phyloP scores from a whole-genome alignment of 805 yeast species.

The Candida parachauliodes region DNA sequence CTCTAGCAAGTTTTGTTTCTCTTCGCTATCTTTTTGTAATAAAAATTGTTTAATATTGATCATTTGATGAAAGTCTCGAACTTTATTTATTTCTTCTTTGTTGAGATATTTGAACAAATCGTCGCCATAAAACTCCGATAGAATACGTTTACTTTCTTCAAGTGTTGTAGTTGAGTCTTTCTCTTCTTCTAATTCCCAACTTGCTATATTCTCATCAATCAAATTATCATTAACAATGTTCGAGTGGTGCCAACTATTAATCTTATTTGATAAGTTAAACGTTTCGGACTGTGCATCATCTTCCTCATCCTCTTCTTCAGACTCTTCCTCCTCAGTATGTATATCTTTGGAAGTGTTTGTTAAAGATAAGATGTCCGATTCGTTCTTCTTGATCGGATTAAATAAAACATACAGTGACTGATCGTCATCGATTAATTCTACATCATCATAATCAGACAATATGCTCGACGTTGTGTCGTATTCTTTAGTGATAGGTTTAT shows the following conservation, averaged over 20 bases:
- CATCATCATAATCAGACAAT: conserved; percentile 13
- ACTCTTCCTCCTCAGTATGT: conserved; percentile 3
- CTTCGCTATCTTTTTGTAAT: conserved; percentile 4
- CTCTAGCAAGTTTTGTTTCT: conserved; percentile 4
- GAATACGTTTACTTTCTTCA: conserved; percentile 12
- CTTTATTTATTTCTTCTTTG: conserved; percentile 21
- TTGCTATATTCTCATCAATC: conserved; percentile 33
- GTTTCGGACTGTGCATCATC: not conserved
- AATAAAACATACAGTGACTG: conserved; percentile 24
- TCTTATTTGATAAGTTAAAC: conserved; percentile 13
- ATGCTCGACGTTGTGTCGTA: conserved; percentile 16
- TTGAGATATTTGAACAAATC: conserved; percentile 23
- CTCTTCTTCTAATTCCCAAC: conserved; percentile 37
- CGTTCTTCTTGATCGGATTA: conserved; percentile 18
- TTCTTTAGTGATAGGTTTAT: conserved; percentile 1
- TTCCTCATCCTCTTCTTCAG: conserved; percentile 9
- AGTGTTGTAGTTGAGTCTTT: not conserved
- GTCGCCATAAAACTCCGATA: conserved; percentile 26
- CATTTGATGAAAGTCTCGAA: conserved; percentile 20
- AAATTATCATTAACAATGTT: conserved; percentile 14
- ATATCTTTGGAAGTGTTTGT: conserved; percentile 16
- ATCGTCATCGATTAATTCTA: conserved; percentile 13
- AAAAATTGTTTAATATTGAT: conserved; percentile 11
- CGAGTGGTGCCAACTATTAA: conserved; percentile 19
- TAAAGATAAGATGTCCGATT: conserved; percentile 25